Evolutionary conservation across 2,329 filamentous ascomycete species (phyloP).

Genomic region (Pseudogymnoascus sp.): DNA sequence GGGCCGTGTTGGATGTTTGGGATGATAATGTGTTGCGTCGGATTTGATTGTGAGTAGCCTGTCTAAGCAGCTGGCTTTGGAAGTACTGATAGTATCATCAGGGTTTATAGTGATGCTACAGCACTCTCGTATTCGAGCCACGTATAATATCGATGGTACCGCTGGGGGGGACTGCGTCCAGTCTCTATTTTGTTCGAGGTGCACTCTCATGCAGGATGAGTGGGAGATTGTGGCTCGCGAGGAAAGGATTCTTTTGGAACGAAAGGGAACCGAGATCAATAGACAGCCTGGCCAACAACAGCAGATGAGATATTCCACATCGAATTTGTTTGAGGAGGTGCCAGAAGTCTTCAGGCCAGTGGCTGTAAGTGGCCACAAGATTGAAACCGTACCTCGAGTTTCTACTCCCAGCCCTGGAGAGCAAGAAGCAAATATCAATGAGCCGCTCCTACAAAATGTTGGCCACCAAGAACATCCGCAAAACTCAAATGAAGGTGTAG

Average conservation of each 20-base stretch:
- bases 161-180: constrained; percentile 29
- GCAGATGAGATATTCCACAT: constrained; percentile 21
- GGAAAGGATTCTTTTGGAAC: constrained; percentile 14
- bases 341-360: not conserved
- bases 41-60: constrained; percentile 10
- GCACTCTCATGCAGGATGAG: constrained; percentile 37
- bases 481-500: not conserved
- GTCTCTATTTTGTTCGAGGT: constrained; percentile 35
- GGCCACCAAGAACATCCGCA: not conserved
- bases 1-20: constrained; percentile 31
- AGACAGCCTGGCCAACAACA: constrained; percentile 12
- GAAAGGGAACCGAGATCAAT: not conserved
- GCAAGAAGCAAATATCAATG: not conserved
- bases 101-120: constrained; percentile 29
- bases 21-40: constrained; percentile 22
- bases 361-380: not conserved
- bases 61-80: not conserved
- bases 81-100: not conserved
- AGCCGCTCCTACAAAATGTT: not conserved
- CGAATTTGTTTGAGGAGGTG: constrained; percentile 4
- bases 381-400: not conserved
- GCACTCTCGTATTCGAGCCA: constrained; percentile 33
- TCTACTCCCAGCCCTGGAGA: not conserved
- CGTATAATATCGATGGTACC: constrained; percentile 36
- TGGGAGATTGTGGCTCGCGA: constrained; percentile 37